phyloP scores from a whole-genome alignment of 2,329 filamentous ascomycete species.

The Xylariomycetidae sp. region DNA sequence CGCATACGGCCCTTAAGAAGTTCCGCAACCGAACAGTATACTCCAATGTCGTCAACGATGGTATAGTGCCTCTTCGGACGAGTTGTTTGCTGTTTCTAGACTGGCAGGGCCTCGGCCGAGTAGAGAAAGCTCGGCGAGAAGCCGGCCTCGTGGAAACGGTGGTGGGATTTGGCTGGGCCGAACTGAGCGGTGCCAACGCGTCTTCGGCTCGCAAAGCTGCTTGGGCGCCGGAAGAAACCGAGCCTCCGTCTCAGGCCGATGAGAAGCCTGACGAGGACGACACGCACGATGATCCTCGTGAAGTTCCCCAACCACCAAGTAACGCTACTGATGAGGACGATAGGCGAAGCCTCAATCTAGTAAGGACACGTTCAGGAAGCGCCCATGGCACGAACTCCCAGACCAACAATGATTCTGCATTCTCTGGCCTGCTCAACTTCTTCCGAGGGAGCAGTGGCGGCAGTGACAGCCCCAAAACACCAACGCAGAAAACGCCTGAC shows the following conservation, averaged over 20 bases:
- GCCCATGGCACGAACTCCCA: constrained; percentile 29
- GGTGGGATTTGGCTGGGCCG: constrained; percentile 90
- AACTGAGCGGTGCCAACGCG: constrained; percentile 70
- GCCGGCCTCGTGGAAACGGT: constrained; percentile 90
- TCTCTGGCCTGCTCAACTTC: constrained; percentile 64
- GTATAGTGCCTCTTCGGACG: constrained; percentile 89
- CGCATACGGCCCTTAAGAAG: constrained; percentile 77
- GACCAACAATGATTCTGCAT: constrained; percentile 41
- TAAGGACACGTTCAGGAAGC: too few relatives aligned
- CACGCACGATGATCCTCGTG: constrained; percentile 34
- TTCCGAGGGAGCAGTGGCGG: constrained; percentile 50
- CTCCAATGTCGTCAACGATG: constrained; percentile 96
- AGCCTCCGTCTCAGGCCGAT: constrained; percentile 15
- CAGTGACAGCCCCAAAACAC: constrained; percentile 43
- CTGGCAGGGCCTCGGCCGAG: constrained; percentile 87
- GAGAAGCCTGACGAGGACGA: constrained; percentile 28
- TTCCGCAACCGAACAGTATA: constrained; percentile 91
- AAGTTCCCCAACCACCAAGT: constrained; percentile 65
- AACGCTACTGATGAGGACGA: constrained; percentile 65
- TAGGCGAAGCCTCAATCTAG: constrained; percentile 47
- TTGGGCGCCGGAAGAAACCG: constrained; percentile 33
- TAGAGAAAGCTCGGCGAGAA: constrained; percentile 89
- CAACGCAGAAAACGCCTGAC: constrained; percentile 23
- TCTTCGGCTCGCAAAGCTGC: constrained; percentile 40
- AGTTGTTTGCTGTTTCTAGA: constrained; percentile 96